Percentiles rank a stretch among this genome's conserved stretches.
Evolutionary conservation across 768 basidiomycete genomes (phyloP).

Genomic region (Hypsizygus marmoreus): DNA sequence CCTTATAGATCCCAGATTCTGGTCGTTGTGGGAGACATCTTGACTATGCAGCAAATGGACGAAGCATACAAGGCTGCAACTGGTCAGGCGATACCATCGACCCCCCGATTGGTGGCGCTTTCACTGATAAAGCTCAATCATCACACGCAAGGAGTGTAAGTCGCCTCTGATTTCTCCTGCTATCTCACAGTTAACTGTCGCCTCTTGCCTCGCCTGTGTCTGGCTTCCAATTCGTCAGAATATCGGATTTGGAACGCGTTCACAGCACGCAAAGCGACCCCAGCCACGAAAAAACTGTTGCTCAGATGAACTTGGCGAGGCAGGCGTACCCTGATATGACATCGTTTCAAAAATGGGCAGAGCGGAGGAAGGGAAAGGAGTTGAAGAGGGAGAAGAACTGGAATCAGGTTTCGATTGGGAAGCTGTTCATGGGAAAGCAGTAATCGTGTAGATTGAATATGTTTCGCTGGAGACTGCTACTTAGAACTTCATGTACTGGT

Average conservation of each 20-base stretch:
- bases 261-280: conserved; percentile 18
- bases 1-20: conserved; percentile 24
- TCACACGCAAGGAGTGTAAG: conserved; percentile 32
- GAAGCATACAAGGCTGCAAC: conserved; percentile 28
- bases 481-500: too few species aligned
- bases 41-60: conserved; percentile 28
- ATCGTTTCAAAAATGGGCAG: conserved; percentile 30
- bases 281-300: conserved; percentile 20
- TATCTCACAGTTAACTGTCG: neutral
- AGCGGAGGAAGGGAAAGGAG: conserved; percentile 2
- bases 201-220: too few species aligned
- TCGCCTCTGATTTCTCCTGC: neutral
- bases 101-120: conserved; percentile 27
- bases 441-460: too few species aligned
- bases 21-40: conserved; percentile 28
- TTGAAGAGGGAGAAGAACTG: conserved; percentile 17
- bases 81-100: conserved; percentile 27
- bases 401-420: conserved; percentile 28
- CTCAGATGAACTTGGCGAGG: conserved; percentile 20
- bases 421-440: conserved; percentile 23
- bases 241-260: conserved; percentile 28
- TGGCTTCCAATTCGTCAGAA: too few species aligned
- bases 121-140: conserved; percentile 28
- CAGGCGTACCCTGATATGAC: conserved; percentile 29
- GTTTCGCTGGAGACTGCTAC: too few species aligned